These are phyloP conservation scores for Smittium culicis DNA, from an alignment of 371 early-diverging fungal genomes.

Conservation along the genomic window DNA sequence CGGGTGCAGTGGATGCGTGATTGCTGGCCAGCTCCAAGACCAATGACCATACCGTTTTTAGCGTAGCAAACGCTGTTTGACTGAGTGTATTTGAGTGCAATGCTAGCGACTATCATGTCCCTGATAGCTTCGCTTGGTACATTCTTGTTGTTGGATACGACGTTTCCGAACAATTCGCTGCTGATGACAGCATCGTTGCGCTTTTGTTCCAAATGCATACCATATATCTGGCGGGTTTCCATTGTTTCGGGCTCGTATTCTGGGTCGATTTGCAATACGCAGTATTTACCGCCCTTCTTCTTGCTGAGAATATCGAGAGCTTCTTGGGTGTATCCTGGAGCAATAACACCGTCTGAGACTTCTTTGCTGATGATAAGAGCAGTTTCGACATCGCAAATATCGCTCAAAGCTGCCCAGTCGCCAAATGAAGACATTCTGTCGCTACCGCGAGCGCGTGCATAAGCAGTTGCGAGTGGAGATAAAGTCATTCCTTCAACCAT, in stretches of 20 bases:
- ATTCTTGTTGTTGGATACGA: slow-evolving; percentile 65
- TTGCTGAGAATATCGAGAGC: slow-evolving; percentile 79
- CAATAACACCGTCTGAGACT: slow-evolving; percentile 94
- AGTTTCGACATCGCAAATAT: slow-evolving; percentile 78
- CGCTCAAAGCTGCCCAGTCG: slow-evolving; percentile 90
- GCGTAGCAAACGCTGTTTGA: slow-evolving; percentile 96
- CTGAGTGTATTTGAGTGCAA: slow-evolving; percentile 95
- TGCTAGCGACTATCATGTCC: slow-evolving; percentile 88
- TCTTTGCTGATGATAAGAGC: slow-evolving; percentile 89
- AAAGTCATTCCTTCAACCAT: slow-evolving; percentile 76
- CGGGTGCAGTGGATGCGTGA: slow-evolving; percentile 95
- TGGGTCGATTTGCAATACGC: slow-evolving; percentile 83
- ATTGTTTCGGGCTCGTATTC: slow-evolving; percentile 63
- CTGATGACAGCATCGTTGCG: slow-evolving; percentile 73
- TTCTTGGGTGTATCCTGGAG: slow-evolving; percentile 72
- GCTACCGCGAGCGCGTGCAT: slow-evolving; percentile 83
- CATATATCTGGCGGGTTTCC: slow-evolving; percentile 90
- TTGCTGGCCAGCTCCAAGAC: slow-evolving; percentile 96
- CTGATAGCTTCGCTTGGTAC: slow-evolving; percentile 52
- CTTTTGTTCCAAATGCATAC: slow-evolving; percentile 75
- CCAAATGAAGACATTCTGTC: slow-evolving; percentile 98
- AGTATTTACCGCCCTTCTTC: slow-evolving; percentile 96
- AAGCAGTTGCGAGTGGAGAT: slow-evolving; percentile 63
- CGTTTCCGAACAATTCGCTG: slow-evolving; percentile 55
- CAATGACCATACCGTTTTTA: slow-evolving; percentile 94